Conservation (phyloP, 441 rosid species). For the Erodium texanum region DNA sequence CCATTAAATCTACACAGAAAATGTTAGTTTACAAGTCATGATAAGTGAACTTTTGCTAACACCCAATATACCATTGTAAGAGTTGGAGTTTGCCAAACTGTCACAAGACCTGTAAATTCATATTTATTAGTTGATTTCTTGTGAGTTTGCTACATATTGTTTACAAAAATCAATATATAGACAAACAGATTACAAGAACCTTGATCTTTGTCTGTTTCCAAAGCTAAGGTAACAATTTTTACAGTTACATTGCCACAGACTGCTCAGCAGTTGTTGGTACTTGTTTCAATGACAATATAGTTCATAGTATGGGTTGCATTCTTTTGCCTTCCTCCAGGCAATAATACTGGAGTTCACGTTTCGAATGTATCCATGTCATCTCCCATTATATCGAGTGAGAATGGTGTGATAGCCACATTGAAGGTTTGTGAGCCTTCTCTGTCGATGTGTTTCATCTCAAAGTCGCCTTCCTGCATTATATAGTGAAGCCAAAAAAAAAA, state of each 20-base stretch:
- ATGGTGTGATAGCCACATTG: conserved; percentile 59
- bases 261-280: background rate
- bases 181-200: background rate
- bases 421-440: conserved; percentile 37
- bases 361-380: conserved; percentile 40
- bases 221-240: background rate
- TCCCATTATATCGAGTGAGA: conserved; percentile 47
- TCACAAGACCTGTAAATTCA: background rate
- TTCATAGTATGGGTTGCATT: background rate
- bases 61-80: too few species aligned
- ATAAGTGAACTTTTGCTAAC: too few species aligned
- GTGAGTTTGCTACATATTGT: conserved; percentile 1
- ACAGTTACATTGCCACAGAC: background rate
- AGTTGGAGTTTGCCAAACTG: too few species aligned
- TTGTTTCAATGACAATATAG: background rate
- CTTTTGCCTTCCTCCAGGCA: background rate
- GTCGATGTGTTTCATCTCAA: conserved; percentile 70
- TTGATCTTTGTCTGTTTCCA: background rate
- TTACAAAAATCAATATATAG: background rate
- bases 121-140: background rate
- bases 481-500: background rate
- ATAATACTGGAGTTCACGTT: background rate
- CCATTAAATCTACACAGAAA: too few species aligned
- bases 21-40: too few species aligned
- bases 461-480: conserved; percentile 58